phyloP scores from a whole-genome alignment of 2,329 filamentous ascomycete genomes.

The Ophiosphaerella herpotricha region DNA sequence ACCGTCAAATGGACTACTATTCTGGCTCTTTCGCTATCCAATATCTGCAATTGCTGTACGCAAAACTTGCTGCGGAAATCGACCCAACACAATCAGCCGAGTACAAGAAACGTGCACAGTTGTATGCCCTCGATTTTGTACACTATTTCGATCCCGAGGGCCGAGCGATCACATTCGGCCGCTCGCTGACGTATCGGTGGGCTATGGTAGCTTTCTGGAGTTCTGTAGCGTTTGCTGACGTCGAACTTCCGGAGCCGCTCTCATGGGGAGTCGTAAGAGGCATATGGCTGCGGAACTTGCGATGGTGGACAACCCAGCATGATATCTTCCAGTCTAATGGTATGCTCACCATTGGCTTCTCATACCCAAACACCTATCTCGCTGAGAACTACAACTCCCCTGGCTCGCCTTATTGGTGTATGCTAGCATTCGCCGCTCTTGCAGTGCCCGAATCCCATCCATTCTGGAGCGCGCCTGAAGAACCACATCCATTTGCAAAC shows the following conservation, averaged over 20 bases:
- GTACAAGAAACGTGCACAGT: conserved; percentile 70
- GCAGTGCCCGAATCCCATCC: conserved; percentile 71
- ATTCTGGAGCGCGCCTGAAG: conserved; percentile 74
- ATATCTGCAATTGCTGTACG: conserved; percentile 76
- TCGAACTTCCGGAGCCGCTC: conserved; percentile 71
- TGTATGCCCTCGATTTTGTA: conserved; percentile 71
- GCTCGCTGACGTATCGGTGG: conserved; percentile 80
- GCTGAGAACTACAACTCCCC: conserved; percentile 85
- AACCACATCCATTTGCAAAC: conserved; percentile 60
- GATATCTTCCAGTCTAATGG: conserved; percentile 77
- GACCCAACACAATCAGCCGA: conserved; percentile 69
- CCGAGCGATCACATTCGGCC: conserved; percentile 75
- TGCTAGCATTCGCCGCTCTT: conserved; percentile 75
- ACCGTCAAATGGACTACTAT: conserved; percentile 86
- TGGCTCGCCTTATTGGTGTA: conserved; percentile 75
- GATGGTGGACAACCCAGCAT: conserved; percentile 78
- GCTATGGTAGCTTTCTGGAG: conserved; percentile 87
- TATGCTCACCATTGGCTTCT: conserved; percentile 76
- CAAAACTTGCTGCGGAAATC: conserved; percentile 68
- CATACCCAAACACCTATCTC: conserved; percentile 80
- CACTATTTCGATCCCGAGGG: conserved; percentile 77
- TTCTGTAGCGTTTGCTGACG: conserved; percentile 73
- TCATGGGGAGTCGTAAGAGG: conserved; percentile 82
- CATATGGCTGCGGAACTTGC: conserved; percentile 71
- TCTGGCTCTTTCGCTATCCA: conserved; percentile 83